Evolutionary conservation across 305 asterid species (phyloP).

Genomic region (Euphrasia arctica): DNA sequence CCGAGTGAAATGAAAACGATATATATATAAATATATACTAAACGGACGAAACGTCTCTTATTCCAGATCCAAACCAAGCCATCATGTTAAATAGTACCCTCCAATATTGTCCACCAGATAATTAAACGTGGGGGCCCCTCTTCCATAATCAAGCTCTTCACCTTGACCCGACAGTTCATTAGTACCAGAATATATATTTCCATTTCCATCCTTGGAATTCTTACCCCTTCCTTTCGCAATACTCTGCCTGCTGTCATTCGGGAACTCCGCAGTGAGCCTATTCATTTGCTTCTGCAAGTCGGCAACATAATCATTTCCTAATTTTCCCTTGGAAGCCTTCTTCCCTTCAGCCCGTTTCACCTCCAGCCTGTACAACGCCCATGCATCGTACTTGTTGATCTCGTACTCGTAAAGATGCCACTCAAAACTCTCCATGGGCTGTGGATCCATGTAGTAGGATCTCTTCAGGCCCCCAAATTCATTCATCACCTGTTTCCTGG

Average conservation of each 20-base stretch:
- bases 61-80: constrained; percentile 23
- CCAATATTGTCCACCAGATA: constrained; percentile 55
- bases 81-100: constrained; percentile 54
- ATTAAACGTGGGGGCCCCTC: constrained; percentile 35
- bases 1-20: constrained; percentile 34
- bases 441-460: constrained; percentile 99
- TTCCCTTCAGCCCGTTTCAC: constrained; percentile 83
- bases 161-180: constrained; percentile 34
- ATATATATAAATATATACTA: constrained; percentile 27
- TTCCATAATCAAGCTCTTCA: constrained; percentile 46
- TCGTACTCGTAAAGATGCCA: constrained; percentile 97
- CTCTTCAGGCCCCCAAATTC: constrained; percentile 90
- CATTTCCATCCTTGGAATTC: constrained; percentile 43
- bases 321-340: constrained; percentile 77
- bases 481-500: constrained; percentile 86
- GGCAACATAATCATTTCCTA: constrained; percentile 60
- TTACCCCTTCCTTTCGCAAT: constrained; percentile 63
- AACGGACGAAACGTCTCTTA: constrained; percentile 28
- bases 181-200: constrained; percentile 35
- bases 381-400: constrained; percentile 59
- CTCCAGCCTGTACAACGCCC: constrained; percentile 91
- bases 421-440: constrained; percentile 75
- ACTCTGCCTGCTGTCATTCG: constrained; percentile 52
- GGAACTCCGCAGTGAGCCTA: constrained; percentile 74
- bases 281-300: constrained; percentile 95